phyloP scores from a whole-genome alignment of 495 filamentous ascomycete genomes.

The Parathielavia hyrcaniae region DNA sequence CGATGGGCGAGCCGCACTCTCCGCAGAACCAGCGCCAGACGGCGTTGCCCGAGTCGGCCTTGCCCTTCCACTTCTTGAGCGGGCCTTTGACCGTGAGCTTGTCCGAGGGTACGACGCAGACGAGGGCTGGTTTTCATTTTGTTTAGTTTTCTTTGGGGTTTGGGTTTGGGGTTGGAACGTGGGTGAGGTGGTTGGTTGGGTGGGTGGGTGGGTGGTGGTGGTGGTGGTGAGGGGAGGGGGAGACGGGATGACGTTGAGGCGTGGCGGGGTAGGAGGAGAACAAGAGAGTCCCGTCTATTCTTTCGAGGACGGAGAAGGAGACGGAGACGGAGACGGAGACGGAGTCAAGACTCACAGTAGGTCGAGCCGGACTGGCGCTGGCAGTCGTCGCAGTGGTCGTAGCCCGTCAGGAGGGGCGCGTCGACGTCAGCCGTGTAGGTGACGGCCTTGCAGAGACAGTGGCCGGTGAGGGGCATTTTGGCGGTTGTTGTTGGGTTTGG shows the following conservation, averaged over 20 bases:
- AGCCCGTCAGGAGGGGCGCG: constrained; percentile 50
- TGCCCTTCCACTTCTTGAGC: constrained; percentile 54
- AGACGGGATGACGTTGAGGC: too few species aligned
- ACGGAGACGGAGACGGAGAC: neutral
- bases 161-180: neutral
- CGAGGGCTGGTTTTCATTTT: constrained; percentile 47
- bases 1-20: constrained; percentile 63
- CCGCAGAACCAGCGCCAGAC: constrained; percentile 64
- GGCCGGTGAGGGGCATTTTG: constrained; percentile 59
- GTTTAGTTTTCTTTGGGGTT: neutral
- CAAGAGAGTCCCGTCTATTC: too few species aligned
- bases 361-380: constrained; percentile 63
- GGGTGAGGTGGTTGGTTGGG: neutral
- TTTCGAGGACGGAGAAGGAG: neutral
- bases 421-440: constrained; percentile 56
- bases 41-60: constrained; percentile 49
- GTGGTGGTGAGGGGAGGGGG: neutral
- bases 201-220: neutral
- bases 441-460: constrained; percentile 65
- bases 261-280: too few species aligned
- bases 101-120: constrained; percentile 59
- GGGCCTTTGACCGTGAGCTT: constrained; percentile 56
- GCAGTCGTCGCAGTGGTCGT: constrained; percentile 69
- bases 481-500: constrained; percentile 4
- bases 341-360: constrained; percentile 48